phyloP scores from a whole-genome alignment of 139 green algal genomes.

The Picochlorum costavermella region DNA sequence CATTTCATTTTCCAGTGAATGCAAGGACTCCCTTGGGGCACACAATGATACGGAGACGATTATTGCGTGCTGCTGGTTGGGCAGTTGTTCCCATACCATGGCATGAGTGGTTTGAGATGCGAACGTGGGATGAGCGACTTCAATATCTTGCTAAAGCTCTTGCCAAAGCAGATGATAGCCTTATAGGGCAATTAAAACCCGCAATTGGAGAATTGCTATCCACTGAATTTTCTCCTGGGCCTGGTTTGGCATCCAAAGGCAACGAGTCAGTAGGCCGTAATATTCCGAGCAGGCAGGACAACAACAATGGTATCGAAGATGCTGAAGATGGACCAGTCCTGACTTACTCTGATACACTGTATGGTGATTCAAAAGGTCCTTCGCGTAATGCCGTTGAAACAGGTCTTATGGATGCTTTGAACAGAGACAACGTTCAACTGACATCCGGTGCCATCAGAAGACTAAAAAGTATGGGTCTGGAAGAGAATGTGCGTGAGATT shows the following conservation, averaged over 20 bases:
- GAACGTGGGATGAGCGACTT: conserved; percentile 8
- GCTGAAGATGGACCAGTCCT: not conserved
- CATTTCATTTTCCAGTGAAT: conserved; percentile 47
- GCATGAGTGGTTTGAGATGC: conserved; percentile 20
- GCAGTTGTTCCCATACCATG: conserved; percentile 39
- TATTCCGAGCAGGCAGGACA: not conserved
- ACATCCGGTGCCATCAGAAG: conserved; percentile 7
- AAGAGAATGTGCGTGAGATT: conserved; percentile 9
- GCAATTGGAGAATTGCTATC: conserved; percentile 1
- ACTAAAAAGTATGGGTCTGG: conserved; percentile 10
- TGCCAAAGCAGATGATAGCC: conserved; percentile 6
- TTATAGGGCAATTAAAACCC: conserved; percentile 1
- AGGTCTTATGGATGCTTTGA: conserved; percentile 2
- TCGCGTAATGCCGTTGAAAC: not conserved
- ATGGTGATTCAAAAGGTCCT: not conserved
- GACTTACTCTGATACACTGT: not conserved
- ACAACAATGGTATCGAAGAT: not conserved
- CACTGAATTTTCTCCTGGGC: conserved; percentile 14
- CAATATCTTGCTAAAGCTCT: conserved; percentile 8
- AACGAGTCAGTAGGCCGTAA: not conserved
- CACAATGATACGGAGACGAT: conserved; percentile 35
- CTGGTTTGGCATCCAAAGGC: not conserved
- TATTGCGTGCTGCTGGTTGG: conserved; percentile 37
- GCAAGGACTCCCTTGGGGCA: conserved; percentile 33
- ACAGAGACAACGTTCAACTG: conserved; percentile 4